Evolutionary conservation across 1,284 basidiomycete genomes (phyloP), one percentile per base, ranked within the genome.

Genomic region (Boletus subluridellus): DNA sequence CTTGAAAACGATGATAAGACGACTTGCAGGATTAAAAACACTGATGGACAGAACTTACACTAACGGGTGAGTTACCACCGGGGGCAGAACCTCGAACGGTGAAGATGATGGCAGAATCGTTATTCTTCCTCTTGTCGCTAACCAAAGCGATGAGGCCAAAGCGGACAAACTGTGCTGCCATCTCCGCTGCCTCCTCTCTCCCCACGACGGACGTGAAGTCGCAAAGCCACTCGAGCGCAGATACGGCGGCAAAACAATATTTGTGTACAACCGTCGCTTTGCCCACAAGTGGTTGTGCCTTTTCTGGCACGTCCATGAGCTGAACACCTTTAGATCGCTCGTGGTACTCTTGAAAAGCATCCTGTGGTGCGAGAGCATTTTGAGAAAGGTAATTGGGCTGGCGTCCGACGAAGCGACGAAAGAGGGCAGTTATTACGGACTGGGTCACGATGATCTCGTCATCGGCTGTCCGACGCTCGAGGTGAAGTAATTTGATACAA

Each of bases 391-490:
- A 88, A 73, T 98, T 97, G 60, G 95, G 86, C 60, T 82, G 78
- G 37, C 90, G 86, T 48, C 97, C 96, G 42, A 92, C 87, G 70
- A 99, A 98, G 35, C 96, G 90, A 59, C 94, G 87, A 80, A 98
- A 99, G 62, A 99, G 84, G 64, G 95, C 91, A 41, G 94, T 94
- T 74, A 99, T 89, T 62, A 98, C 94, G 37, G 88, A 87, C 65
- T 93, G 89, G 15, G 94, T 94, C 65, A 98, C 90, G 69, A 98
- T 95, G 69, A 99, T 94, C 78, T 99, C 97, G 77, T 99, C 97
- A 75, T 99, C 97, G 45, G 85, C 80, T 4, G 89, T 84, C 51
- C 95, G 85, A 55, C 97, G 84, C 74, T 99, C 97, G 67, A 99
- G 88, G 75, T 99, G 95, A 7, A 99, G 85, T 10, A 99, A 84